Base-by-base conservation (phyloP, 2,329 filamentous ascomycete species). In the Fusarium sp. region DNA sequence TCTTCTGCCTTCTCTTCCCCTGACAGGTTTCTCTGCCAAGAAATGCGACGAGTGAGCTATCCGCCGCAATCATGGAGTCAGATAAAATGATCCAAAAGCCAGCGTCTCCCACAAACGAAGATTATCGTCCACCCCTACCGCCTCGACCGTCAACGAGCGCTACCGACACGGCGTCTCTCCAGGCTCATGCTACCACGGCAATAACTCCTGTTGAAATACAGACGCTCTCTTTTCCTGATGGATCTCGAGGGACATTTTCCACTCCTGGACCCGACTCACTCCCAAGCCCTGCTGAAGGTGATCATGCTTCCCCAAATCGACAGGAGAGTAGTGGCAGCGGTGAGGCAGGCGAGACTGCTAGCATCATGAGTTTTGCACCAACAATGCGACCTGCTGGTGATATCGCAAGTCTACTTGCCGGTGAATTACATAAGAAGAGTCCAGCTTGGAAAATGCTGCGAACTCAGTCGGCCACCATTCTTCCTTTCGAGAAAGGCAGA, bases 121-220 rank as follows among this genome's bases (percentile, higher is more conserved):
- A 86, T 63, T 83, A 82, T 26, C 87, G 86, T 62, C 88, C 88
- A 72, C 88, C 88, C 60, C 84, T 90, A 59, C 89, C 89, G n/a
- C 87, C 89, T 35, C 85, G 88, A 64, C 85, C 85, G 53, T 74
- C 81, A 28, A 82, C 81, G 32, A 83, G 79, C 48, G 75, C 81
- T 45, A 54, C 83, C 70, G 81, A 87, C 69, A 15, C 83, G 51
- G 75, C 82, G 82, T 72, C 83, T 81, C 79, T 86, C 62, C 86
- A 85, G 72, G 91, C 92, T 4, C 91, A 90, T 67, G 90, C 96
- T 54, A 98, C 95, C 8, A 98, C 95, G 2, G 95, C 95, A 15
- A 80, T 98, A 20, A 96, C 94, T 1, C 89, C 94, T 22, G 88
- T 95, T 70, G 95, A 96, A 75, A 92, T 95, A 63, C 92, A 94